Evolutionary conservation across 2,329 filamentous ascomycete species (phyloP).

Genomic region (Myriangium duriaei): DNA sequence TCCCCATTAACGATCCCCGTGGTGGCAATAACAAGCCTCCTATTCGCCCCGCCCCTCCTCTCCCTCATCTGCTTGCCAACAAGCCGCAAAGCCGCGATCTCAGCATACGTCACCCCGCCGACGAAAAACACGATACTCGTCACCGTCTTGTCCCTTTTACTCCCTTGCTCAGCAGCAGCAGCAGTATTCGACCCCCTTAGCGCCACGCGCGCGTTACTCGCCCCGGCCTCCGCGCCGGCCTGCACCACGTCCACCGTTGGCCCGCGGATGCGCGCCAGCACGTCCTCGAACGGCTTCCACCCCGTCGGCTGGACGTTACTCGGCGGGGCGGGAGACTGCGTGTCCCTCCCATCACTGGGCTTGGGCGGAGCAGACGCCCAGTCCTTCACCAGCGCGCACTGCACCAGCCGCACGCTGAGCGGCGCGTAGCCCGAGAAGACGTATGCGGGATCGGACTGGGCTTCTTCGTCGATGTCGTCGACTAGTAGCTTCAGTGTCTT

Average conservation of each 20-base stretch:
- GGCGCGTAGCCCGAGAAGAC: slow-evolving; percentile 97
- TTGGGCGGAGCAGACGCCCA: slow-evolving; percentile 44
- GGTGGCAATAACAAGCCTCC: slow-evolving; percentile 65
- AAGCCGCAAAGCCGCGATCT: slow-evolving; percentile 87
- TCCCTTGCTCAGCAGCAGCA: slow-evolving; percentile 53
- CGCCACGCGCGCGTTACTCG: slow-evolving; percentile 64
- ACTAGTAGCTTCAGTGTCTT: slow-evolving; percentile 81
- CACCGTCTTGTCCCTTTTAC: slow-evolving; percentile 8
- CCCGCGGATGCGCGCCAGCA: slow-evolving; percentile 74
- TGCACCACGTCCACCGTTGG: slow-evolving; percentile 86
- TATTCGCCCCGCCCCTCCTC: slow-evolving; percentile 32
- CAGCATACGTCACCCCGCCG: slow-evolving; percentile 91
- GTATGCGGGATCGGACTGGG: slow-evolving; percentile 91
- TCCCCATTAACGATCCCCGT: slow-evolving; percentile 86
- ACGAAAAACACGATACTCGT: slow-evolving; percentile 75
- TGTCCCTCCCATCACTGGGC: slow-evolving; percentile 25
- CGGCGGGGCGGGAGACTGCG: slow-evolving; percentile 34
- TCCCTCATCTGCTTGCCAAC: slow-evolving; percentile 63
- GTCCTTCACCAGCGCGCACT: slow-evolving; percentile 86
- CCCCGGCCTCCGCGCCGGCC: slow-evolving; percentile 82
- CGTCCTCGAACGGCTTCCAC: slow-evolving; percentile 89
- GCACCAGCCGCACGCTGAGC: slow-evolving; percentile 77
- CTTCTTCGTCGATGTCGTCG: slow-evolving; percentile 90
- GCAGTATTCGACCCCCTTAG: slow-evolving; percentile 61
- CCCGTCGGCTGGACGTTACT: slow-evolving; percentile 37